Evolutionary conservation across 2,329 filamentous ascomycete species (phyloP), one percentile per base, ranked within the genome.

Genomic region (Aureobasidium sp.): DNA sequence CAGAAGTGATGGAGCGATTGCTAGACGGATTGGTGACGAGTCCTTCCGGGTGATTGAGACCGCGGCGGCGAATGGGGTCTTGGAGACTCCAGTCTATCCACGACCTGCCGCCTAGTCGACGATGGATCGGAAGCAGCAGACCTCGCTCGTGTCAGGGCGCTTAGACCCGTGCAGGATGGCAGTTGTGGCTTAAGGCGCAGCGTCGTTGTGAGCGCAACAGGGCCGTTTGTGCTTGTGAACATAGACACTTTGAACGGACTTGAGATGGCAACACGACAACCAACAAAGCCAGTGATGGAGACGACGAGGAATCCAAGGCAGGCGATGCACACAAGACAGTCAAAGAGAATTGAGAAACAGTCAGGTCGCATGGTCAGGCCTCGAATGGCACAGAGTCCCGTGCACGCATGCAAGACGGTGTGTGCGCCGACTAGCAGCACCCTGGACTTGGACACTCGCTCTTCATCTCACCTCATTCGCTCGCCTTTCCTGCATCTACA

Each of bases 171-270:
- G 42, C 42, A 48, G n/a, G 29, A 31, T 47, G 31, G 54, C 40
- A 59, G 54, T 59, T 59, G 54, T 48, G 54, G 42, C 54, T 47
- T 42, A 54, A 54, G 50, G 50, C 50, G 37, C 37, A 54, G 49
- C 49, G 49, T 52, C 49, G 49, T 39, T 52, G 49, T 52, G 49
- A 17, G 33, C 15, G 49, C 49, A 52, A 52, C 49, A 52, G 19
- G 37, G 17, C 35, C 37, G 50, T 54, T 54, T 42, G 24, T n/a
- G 15, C 12, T 19, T 29, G 37, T 42, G 42, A 54, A 54, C 50
- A 54, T 42, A 54, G 50, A 19, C 24, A 54, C 37, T 19, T 12
- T 3, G 15, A 29, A 24, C 27, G 37, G 24, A 54, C 8, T 29
- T 9, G 22, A 29, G n/a, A 5, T 14, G 24, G 50, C 9, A 17